Percentiles rank a stretch among this genome's conserved stretches.
These are phyloP conservation scores for Spathaspora arborariae DNA, from an alignment of 805 yeast species.

Conservation along the genomic window DNA sequence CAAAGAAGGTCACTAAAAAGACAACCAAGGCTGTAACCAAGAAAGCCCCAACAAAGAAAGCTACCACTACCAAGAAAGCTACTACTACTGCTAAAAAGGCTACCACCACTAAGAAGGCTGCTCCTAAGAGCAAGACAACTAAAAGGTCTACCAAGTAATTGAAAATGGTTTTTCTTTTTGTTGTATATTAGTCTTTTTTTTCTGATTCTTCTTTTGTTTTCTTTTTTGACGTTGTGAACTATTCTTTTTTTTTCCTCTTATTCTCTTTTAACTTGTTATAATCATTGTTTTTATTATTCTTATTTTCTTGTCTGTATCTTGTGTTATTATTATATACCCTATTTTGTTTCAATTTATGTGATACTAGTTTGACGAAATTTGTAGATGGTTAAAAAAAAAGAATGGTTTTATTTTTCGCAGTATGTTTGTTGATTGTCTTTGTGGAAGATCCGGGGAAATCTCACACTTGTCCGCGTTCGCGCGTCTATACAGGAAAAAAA, in stretches of 20 bases:
- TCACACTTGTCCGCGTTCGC: background rate
- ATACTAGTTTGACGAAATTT: background rate
- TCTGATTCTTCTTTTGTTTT: too few relatives aligned
- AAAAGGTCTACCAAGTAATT: constrained; percentile 7
- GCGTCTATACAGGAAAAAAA: background rate
- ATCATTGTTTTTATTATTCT: background rate
- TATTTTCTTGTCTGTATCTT: constrained; percentile 1
- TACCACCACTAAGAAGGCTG: constrained; percentile 7
- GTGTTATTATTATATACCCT: constrained; percentile 5
- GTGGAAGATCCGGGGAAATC: background rate
- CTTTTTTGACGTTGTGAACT: background rate
- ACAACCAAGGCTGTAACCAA: constrained; percentile 11
- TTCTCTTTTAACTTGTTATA: constrained; percentile 1
- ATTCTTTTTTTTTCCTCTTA: background rate
- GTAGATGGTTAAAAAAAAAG: background rate
- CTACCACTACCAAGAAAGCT: constrained; percentile 19
- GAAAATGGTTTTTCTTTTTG: background rate
- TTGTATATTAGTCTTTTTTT: constrained; percentile 3
- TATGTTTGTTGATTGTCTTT: background rate
- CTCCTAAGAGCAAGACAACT: constrained; percentile 4
- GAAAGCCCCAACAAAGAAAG: constrained; percentile 9
- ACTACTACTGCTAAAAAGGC: constrained; percentile 20
- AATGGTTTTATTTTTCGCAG: background rate
- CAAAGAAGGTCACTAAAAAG: constrained; percentile 17
- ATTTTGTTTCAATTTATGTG: constrained; percentile 1